phyloP scores from a whole-genome alignment of 2,329 filamentous ascomycete species.

The Pseudogymnoascus sp. region DNA sequence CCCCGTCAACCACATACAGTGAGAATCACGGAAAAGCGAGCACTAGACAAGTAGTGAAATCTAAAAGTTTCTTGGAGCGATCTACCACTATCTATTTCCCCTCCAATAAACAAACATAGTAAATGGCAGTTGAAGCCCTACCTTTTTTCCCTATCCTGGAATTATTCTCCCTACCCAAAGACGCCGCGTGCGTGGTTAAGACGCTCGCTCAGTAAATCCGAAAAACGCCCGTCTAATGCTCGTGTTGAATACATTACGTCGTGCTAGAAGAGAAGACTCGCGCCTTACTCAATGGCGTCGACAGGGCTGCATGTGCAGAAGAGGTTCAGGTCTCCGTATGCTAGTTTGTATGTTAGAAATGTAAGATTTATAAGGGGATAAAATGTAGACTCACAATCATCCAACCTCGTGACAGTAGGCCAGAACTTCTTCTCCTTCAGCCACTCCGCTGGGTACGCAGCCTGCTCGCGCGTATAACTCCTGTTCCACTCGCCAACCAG shows the following conservation, averaged over 20 bases:
- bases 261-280: background rate
- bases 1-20: background rate
- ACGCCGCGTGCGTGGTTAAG: background rate
- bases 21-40: background rate
- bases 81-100: background rate
- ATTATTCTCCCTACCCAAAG: background rate
- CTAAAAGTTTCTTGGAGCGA: background rate
- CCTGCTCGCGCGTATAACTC: conserved; percentile 72
- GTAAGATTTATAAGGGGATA: conserved; percentile 14
- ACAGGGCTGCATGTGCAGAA: conserved; percentile 93
- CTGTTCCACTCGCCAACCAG: conserved; percentile 71
- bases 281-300: conserved; percentile 35
- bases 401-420: conserved; percentile 77
- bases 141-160: conserved; percentile 1
- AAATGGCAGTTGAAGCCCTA: conserved; percentile 9
- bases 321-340: conserved; percentile 84
- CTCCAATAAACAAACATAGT: background rate
- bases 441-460: conserved; percentile 78
- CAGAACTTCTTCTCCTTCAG: conserved; percentile 96
- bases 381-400: conserved; percentile 62
- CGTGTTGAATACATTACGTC: conserved; percentile 9
- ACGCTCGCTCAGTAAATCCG: background rate
- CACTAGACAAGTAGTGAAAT: background rate
- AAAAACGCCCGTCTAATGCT: conserved; percentile 6
- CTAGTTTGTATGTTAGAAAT: conserved; percentile 36